Evolutionary conservation across 768 basidiomycete species (phyloP).

Genomic region (Mycena latifolia): DNA sequence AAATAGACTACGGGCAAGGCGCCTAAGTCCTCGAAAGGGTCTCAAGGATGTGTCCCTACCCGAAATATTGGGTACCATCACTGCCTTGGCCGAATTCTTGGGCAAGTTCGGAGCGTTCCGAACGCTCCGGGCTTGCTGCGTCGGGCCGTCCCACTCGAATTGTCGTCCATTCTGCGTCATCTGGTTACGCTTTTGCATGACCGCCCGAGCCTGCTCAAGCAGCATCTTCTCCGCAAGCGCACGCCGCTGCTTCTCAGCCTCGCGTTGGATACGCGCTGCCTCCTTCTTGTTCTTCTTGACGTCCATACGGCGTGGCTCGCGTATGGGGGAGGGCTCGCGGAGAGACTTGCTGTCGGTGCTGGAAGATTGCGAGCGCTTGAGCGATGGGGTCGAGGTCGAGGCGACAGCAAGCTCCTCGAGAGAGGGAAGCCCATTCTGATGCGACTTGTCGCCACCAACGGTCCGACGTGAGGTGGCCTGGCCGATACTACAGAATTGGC

Average conservation of each 20-base stretch:
- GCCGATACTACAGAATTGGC: too few relatives aligned
- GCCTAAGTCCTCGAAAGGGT: too few relatives aligned
- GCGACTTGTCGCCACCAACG: constrained; percentile 77
- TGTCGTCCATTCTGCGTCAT: constrained; percentile 73
- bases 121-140: constrained; percentile 55
- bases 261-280: constrained; percentile 79
- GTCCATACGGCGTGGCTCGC: constrained; percentile 60
- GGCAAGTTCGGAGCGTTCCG: too few relatives aligned
- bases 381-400: constrained; percentile 68
- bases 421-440: constrained; percentile 72
- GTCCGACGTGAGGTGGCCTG: too few relatives aligned
- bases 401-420: constrained; percentile 77
- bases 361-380: constrained; percentile 84
- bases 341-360: constrained; percentile 80
- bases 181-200: constrained; percentile 90
- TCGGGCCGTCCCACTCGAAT: constrained; percentile 72
- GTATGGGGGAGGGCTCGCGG: constrained; percentile 65
- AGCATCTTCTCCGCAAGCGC: constrained; percentile 79
- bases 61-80: too few relatives aligned
- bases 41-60: too few relatives aligned
- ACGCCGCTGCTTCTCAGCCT: constrained; percentile 90
- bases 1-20: too few relatives aligned
- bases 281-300: constrained; percentile 87
- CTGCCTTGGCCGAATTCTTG: too few relatives aligned
- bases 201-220: constrained; percentile 90